Base-by-base conservation (phyloP, 768 basidiomycete species). In the Mrakia hoshinonis region DNA sequence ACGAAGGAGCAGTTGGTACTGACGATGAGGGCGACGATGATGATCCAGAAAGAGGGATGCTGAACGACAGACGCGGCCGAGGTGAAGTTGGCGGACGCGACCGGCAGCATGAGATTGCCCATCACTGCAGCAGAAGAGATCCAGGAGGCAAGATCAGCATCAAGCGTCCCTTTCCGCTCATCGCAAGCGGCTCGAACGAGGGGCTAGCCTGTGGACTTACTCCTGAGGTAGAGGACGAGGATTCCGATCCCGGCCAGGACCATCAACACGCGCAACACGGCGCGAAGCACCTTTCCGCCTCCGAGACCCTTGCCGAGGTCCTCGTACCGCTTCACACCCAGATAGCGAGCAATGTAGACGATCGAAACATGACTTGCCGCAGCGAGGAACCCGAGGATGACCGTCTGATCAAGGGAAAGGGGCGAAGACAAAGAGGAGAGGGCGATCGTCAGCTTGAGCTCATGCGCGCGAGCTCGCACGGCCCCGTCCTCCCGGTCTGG, bases 301-400 rank as follows among this genome's bases (percentile, higher is more conserved):
- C 65, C 65, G 15, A 55, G 18, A 12, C 55, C 67, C n/a, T 58
- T 66, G n/a, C 63, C 66, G 13, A 67, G 60, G 29, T 72, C 71
- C 65, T 72, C 71, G 34, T 58, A 61, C 22, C 68, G 58, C 60
- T 68, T 72, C 52, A 72, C 60, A 29, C 55, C 66, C 12, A 72
- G 60, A 65, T 72, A 72, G 22, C 71, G 46, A 4, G 71, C 71
- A n/a, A 72, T 43, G 49, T 72, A 72, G 24, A 67, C 65, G 47
- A 72, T 48, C 0, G 47, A 66, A 20, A 72, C 55, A 29, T 72
- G 69, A 31, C 60, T 70, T 36, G 69, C 69, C 4, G 49, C 69
- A 39, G 65, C 48, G 5, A 72, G 47, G 49, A 54, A 39, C 1
- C 54, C 34, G 48, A 72, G 20, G 10, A 47, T 38, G 34, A 49